phyloP scores from a whole-genome alignment of 768 basidiomycete genomes.

The Russula ochroleuca region DNA sequence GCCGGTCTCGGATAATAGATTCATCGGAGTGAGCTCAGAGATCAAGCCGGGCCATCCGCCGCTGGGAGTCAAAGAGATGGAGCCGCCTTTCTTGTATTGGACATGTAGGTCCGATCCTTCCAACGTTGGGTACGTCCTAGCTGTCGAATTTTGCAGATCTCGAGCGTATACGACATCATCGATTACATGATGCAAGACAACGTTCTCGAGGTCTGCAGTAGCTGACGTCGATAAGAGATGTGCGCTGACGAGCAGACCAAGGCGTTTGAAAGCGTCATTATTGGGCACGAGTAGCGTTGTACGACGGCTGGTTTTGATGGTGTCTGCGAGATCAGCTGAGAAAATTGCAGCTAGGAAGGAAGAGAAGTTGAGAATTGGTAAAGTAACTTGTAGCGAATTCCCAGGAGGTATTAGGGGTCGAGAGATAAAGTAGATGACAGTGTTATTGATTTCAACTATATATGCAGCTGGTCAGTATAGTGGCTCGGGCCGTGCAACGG shows the following conservation, averaged over 20 bases:
- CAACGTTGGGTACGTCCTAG: conserved; percentile 71
- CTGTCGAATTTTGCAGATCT: conserved; percentile 56
- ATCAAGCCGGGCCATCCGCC: conserved; percentile 77
- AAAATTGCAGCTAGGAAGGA: conserved; percentile 88
- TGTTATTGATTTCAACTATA: conserved; percentile 68
- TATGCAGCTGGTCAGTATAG: neutral
- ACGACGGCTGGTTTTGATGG: conserved; percentile 56
- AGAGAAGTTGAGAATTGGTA: conserved; percentile 81
- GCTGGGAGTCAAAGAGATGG: conserved; percentile 53
- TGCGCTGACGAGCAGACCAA: conserved; percentile 79
- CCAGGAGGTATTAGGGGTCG: conserved; percentile 77
- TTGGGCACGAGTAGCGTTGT: conserved; percentile 84
- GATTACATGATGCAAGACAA: conserved; percentile 86
- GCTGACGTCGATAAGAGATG: conserved; percentile 79
- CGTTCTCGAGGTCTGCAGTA: conserved; percentile 73
- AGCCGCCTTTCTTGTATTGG: conserved; percentile 48
- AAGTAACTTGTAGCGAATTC: conserved; percentile 73
- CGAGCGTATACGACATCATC: conserved; percentile 68
- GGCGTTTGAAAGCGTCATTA: conserved; percentile 82
- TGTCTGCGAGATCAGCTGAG: conserved; percentile 76
- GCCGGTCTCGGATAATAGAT: conserved; percentile 83
- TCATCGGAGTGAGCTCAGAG: conserved; percentile 50
- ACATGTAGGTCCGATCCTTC: conserved; percentile 82
- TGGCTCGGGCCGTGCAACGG: conserved; percentile 7
- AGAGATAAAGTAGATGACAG: conserved; percentile 86